Base-by-base conservation (phyloP, 2,329 filamentous ascomycete species). In the Pleoardoris graminearum region DNA sequence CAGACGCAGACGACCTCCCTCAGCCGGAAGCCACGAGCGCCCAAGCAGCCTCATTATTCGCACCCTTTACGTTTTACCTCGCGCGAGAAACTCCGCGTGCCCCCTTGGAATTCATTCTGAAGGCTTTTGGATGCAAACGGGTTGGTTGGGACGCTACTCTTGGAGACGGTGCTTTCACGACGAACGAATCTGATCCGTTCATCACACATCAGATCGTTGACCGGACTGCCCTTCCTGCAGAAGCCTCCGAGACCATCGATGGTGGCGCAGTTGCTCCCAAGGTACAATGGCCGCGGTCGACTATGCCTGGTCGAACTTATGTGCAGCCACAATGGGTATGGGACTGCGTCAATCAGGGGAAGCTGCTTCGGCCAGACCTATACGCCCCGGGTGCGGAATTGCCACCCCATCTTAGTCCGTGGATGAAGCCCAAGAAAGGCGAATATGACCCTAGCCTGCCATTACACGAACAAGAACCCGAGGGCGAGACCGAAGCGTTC, bases 201-300 rank as follows among this genome's bases (percentile, higher is more conserved):
- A 97, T 99, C 63, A 99, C 94, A 23, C 94, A 99, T 75, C 94
- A 99, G 73, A 87, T 99, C 61, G 90, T 99, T 50, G 94, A 99
- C 73, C 85, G 94, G 53, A 94, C 94, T 12, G 82, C 89, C 11
- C 78, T 95, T 1, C 72, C 77, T 12, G 62, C 58, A 23, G 66
- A 72, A 59, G 52, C 76, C n/a, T 62, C 75, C 33, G 58, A 63
- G 32, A 67, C 68, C 12, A 37, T 53, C 79, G 80, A 49, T 75
- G 57, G 77, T 77, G 42, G 83, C 81, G 53, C 63, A 49, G 57
- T 69, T 56, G 58, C 66, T 43, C 66, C 74, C 30, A 78, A 74
- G 56, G 74, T 59, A 11, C 67, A 80, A 55, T 78, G 76, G 66
- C 77, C 80, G 25, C 88, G 90, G 66, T 85, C 85, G 58, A 85